These are phyloP conservation scores for Hortaea sp. DNA, from an alignment of 2,329 filamentous ascomycete species.

Conservation along the genomic window DNA sequence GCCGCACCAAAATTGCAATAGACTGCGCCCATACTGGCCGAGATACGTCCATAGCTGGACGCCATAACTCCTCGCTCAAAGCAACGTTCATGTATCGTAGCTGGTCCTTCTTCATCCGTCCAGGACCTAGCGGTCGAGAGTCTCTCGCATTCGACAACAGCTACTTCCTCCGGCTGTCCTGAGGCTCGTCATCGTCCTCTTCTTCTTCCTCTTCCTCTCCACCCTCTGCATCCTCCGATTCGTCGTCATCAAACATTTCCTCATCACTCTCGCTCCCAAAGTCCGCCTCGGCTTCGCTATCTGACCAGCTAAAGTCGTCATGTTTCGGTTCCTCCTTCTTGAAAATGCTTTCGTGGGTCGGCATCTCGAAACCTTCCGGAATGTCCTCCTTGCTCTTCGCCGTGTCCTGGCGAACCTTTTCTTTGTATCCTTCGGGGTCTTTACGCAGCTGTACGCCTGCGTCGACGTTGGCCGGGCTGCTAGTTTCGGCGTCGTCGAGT, in stretches of 20 bases:
- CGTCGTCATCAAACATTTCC: slow-evolving; percentile 45
- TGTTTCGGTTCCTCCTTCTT: slow-evolving; percentile 41
- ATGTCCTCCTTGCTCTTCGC: slow-evolving; percentile 69
- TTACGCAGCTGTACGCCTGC: slow-evolving; percentile 80
- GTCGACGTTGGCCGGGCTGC: slow-evolving; percentile 89
- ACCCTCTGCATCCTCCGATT: slow-evolving; percentile 41
- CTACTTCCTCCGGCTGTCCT: background rate
- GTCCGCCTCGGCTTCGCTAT: slow-evolving; percentile 50
- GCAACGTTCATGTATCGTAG: slow-evolving; percentile 4
- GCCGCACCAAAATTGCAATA: background rate
- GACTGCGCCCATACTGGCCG: background rate
- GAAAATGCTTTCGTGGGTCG: slow-evolving; percentile 56
- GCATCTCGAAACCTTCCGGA: slow-evolving; percentile 71
- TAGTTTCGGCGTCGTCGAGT: slow-evolving; percentile 87
- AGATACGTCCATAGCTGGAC: slow-evolving; percentile 1
- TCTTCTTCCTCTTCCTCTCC: slow-evolving; percentile 45
- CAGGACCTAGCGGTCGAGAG: background rate
- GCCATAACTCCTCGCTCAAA: slow-evolving; percentile 18
- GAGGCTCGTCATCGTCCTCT: slow-evolving; percentile 10
- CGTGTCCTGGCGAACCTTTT: slow-evolving; percentile 58
- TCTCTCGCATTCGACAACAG: background rate
- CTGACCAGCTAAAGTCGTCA: slow-evolving; percentile 62
- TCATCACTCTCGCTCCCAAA: slow-evolving; percentile 60
- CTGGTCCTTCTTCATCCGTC: background rate
- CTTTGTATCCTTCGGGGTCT: slow-evolving; percentile 57